Conservation (phyloP, 2,329 filamentous ascomycete genomes). For the Colletotrichum karsti region DNA sequence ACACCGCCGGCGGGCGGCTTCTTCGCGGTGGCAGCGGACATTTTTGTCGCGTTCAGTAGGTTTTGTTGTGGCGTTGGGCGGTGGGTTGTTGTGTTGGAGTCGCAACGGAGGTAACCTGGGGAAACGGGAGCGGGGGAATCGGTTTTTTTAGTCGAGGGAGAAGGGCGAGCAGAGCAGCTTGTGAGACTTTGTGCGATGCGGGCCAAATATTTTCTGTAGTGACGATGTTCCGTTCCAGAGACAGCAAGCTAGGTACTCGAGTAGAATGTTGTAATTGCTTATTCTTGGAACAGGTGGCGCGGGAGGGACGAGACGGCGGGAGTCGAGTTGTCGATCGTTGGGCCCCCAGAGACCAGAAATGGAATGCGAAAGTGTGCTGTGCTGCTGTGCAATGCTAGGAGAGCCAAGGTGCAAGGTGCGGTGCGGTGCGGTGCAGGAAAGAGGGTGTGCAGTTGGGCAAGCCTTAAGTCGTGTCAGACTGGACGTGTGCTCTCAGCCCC, state of each 20-base stretch:
- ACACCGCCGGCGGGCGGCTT: slow-evolving; percentile 59
- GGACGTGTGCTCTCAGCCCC: slow-evolving; percentile 10
- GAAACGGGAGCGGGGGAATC: slow-evolving; percentile 21
- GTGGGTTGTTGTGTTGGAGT: slow-evolving; percentile 42
- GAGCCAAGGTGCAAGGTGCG: slow-evolving; percentile 16
- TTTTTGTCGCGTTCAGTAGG: slow-evolving; percentile 40
- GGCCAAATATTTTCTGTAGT: slow-evolving; percentile 2
- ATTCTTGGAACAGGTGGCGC: slow-evolving; percentile 23
- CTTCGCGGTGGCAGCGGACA: slow-evolving; percentile 62
- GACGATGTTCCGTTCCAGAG: slow-evolving; percentile 27
- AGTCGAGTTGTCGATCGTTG: slow-evolving; percentile 22
- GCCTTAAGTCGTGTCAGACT: slow-evolving; percentile 28
- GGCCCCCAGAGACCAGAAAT: slow-evolving; percentile 1
- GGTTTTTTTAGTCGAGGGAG: slow-evolving; percentile 1
- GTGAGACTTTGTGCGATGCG: not conserved
- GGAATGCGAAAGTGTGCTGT: slow-evolving; percentile 16
- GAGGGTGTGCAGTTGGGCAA: slow-evolving; percentile 26
- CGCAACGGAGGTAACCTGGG: slow-evolving; percentile 15
- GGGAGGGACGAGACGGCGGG: slow-evolving; percentile 6
- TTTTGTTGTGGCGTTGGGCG: slow-evolving; percentile 41
- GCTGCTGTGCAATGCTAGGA: not conserved
- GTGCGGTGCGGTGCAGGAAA: slow-evolving; percentile 23
- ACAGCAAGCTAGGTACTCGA: slow-evolving; percentile 12
- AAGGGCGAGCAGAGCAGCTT: not conserved
- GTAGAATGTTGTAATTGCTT: slow-evolving; percentile 15